Evolutionary conservation across 31 red algal genomes (phyloP), one percentile per base, ranked within the genome.

Genomic region (Odonthalia washingtoniensis): DNA sequence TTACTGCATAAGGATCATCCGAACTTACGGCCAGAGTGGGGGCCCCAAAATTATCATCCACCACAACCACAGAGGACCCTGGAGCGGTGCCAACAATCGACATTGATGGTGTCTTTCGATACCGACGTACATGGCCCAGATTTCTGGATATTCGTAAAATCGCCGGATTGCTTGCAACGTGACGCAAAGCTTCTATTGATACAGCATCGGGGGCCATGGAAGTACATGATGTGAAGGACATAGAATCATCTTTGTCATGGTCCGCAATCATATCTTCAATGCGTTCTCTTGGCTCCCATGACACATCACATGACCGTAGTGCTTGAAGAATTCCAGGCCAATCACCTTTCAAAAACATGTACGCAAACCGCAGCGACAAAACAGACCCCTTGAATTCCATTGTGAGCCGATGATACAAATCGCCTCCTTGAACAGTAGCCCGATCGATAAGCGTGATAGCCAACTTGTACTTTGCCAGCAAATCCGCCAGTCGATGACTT

Each of bases 101-200:
- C 72, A 91, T 84, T 3, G 89, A 85, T 53, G 89, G 89, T 3
- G 73, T 85, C 46, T 83, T 85, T 5, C 89, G 70, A 62, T 64
- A 85, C 38, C 89, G 69, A 27, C 89, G 80, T 30, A 85, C 74
- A 39, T 91, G 89, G 6, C 65, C 79, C 4, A 90, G 61, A 40
- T 64, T 70, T 52, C 52, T 40, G 5, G 87, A 82, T 5, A 90
- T 74, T 21, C 87, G 62, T 21, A 90, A 61, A 30, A 90, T 90
- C 37, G 87, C 87, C 16, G 87, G 87, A 65, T 90, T 90, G 64
- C 87, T 90, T 44, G 87, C 87, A 4, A 90, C 87, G 46, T 90
- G 87, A 9, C 87, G 87, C 16, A 90, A 42, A 39, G 87, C 87
- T 61, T 90, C 87, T 3, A 90, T 76, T 28, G 87, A 90, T 9